phyloP scores from a whole-genome alignment of 441 rosid genomes.

The Pelargonium cotyledonis region DNA sequence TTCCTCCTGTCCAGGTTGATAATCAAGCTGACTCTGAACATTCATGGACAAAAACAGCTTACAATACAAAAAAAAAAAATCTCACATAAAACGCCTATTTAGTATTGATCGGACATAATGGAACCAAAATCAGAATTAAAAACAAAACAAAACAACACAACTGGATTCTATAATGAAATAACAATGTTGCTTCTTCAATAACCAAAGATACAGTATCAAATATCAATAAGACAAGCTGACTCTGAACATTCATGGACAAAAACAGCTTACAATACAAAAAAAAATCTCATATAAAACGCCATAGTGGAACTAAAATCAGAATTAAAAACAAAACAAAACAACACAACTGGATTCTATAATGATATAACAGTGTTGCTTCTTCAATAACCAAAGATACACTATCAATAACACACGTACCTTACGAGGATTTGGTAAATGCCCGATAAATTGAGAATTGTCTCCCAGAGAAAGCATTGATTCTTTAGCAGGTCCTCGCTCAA shows the following conservation, averaged over 20 bases:
- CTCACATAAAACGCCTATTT: too few relatives aligned
- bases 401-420: conserved; percentile 37
- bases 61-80: too few relatives aligned
- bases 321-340: neutral
- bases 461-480: conserved; percentile 27
- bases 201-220: neutral
- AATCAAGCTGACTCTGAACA: conserved; percentile 20
- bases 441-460: conserved; percentile 20
- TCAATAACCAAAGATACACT: neutral
- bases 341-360: too few relatives aligned
- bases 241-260: conserved; percentile 9
- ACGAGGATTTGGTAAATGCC: conserved; percentile 29
- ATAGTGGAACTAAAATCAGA: neutral
- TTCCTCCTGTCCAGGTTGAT: conserved; percentile 24
- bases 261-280: too few relatives aligned
- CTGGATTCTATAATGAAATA: too few relatives aligned
- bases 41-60: neutral
- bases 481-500: conserved; percentile 21
- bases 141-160: neutral
- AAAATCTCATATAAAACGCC: too few relatives aligned
- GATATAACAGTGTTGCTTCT: neutral
- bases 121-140: neutral
- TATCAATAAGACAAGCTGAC: conserved; percentile 10
- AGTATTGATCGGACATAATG: neutral
- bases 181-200: neutral